phyloP scores from a whole-genome alignment of 768 basidiomycete genomes.

The Termitomyces sp. region DNA sequence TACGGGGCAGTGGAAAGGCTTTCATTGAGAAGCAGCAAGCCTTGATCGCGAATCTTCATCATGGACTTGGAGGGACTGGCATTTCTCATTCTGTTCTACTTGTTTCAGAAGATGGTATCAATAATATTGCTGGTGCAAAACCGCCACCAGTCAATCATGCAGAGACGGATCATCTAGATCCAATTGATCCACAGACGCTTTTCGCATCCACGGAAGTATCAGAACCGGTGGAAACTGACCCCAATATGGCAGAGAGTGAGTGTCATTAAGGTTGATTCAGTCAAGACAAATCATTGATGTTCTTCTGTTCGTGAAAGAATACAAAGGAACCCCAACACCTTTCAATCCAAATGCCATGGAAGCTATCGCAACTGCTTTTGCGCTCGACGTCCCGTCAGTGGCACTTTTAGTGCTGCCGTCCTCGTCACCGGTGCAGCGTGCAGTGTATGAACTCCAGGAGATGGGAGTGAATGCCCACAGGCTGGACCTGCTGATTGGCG shows the following conservation, averaged over 20 bases:
- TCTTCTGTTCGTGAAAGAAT: conserved; percentile 39
- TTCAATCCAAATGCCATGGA: conserved; percentile 56
- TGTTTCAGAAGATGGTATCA: conserved; percentile 48
- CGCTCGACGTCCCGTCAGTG: conserved; percentile 62
- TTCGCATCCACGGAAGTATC: conserved; percentile 11
- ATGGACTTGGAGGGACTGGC: conserved; percentile 15
- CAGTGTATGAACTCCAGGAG: conserved; percentile 56
- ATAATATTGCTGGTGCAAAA: conserved; percentile 50
- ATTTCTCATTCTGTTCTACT: conserved; percentile 55
- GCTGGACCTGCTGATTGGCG: conserved; percentile 45
- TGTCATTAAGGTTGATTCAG: not conserved
- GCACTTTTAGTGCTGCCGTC: conserved; percentile 68
- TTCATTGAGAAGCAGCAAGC: not conserved
- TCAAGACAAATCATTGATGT: conserved; percentile 2
- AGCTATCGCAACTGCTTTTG: conserved; percentile 65
- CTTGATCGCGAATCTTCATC: conserved; percentile 4
- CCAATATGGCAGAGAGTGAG: conserved; percentile 20
- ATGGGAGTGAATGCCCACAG: conserved; percentile 65
- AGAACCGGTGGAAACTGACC: conserved; percentile 13
- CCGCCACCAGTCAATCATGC: not conserved
- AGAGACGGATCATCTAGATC: conserved; percentile 8
- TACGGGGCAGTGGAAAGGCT: conserved; percentile 21
- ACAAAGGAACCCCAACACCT: conserved; percentile 40
- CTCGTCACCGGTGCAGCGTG: conserved; percentile 52
- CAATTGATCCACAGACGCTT: conserved; percentile 14